Evolutionary conservation across 495 filamentous ascomycete genomes (phyloP).

Genomic region (Melanomma pulvis-pyrius): DNA sequence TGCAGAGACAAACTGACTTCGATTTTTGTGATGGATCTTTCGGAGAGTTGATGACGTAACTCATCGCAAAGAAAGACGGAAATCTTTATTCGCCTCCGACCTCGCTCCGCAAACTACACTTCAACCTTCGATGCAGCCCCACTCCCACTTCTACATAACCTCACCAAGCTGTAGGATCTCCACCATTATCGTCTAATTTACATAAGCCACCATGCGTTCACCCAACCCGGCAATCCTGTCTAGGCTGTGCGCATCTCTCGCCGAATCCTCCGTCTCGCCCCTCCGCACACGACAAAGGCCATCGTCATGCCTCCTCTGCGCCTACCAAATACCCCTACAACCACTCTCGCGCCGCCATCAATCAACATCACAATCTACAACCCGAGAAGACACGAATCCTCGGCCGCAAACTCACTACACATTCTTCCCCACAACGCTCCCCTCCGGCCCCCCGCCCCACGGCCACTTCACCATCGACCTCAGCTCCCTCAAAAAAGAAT

Average conservation of each 20-base stretch:
- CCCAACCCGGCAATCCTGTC: conserved; percentile 17
- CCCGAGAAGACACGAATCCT: conserved; percentile 9
- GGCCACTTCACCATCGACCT: conserved; percentile 75
- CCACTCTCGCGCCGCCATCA: conserved; percentile 5
- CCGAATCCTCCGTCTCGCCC: conserved; percentile 19
- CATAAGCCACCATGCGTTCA: conserved; percentile 17
- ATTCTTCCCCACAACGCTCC: conserved; percentile 82
- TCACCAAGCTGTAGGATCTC: background rate
- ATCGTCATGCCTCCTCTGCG: conserved; percentile 15
- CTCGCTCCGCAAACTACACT: background rate
- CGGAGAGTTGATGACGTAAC: conserved; percentile 3
- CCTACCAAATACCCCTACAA: background rate
- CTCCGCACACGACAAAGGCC: conserved; percentile 7
- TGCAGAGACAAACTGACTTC: too few relatives aligned
- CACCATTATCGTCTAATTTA: background rate
- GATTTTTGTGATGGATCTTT: background rate
- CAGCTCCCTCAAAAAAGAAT: conserved; percentile 73
- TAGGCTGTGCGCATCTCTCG: conserved; percentile 19
- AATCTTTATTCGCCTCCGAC: conserved; percentile 5
- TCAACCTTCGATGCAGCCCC: background rate
- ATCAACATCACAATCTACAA: conserved; percentile 6
- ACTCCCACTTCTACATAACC: background rate
- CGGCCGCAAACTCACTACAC: conserved; percentile 68
- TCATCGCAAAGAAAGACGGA: background rate
- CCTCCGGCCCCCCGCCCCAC: conserved; percentile 75